A percentile compares a stretch with the other conserved stretches of the same genome.
Evolutionary conservation across 805 yeast genomes (phyloP).

Genomic region (Saccharomycopsis fermentans): DNA sequence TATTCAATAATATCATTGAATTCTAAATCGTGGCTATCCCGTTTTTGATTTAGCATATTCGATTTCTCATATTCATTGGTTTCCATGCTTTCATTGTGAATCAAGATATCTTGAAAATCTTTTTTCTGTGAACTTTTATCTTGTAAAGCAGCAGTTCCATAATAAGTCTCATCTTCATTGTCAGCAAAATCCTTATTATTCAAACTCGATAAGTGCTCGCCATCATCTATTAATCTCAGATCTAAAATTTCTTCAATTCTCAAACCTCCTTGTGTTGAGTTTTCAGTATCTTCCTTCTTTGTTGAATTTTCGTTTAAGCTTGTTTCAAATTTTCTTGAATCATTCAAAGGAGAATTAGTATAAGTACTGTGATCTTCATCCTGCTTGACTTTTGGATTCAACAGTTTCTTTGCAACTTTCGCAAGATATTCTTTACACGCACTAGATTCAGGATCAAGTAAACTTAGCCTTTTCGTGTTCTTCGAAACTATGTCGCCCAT

Average conservation of each 20-base stretch:
- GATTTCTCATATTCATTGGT: neutral
- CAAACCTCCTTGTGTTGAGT: neutral
- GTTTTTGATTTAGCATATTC: neutral
- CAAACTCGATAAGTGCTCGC: neutral
- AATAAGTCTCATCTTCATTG: neutral
- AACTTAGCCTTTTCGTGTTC: neutral
- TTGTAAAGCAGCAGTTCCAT: neutral
- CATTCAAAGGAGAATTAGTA: neutral
- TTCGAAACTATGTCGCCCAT: neutral
- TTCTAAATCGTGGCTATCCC: neutral
- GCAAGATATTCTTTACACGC: neutral
- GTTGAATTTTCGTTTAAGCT: neutral
- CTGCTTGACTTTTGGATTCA: neutral
- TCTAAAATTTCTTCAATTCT: neutral
- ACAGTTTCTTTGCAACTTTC: neutral
- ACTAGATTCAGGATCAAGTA: neutral
- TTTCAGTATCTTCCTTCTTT: neutral
- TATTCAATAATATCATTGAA: neutral
- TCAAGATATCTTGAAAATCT: neutral
- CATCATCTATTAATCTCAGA: neutral
- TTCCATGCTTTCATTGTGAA: neutral
- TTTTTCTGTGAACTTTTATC: neutral
- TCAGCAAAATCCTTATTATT: neutral
- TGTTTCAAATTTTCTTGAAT: neutral
- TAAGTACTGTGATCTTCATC: neutral